A percentile compares a stretch with the other conserved stretches of the same genome.
Conservation (phyloP, 108 stramenopile species). For the Conticribra guillardii region DNA sequence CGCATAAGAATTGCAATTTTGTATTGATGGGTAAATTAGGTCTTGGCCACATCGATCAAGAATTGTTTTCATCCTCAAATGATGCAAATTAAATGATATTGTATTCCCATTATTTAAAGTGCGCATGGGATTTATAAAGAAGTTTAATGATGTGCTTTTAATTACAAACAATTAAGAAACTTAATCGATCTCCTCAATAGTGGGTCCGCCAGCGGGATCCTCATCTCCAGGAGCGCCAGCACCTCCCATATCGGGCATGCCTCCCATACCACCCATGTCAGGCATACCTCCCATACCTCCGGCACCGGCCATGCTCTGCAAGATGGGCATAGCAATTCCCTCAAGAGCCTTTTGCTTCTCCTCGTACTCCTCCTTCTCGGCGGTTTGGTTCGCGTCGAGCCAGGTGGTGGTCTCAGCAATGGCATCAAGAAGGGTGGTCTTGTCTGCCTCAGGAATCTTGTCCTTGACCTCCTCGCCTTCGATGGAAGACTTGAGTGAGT, state of each 20-base stretch:
- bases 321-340: slow-evolving; percentile 91
- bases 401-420: slow-evolving; percentile 93
- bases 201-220: slow-evolving; percentile 87
- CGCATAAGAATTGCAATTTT: too few species aligned
- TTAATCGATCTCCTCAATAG: slow-evolving; percentile 90
- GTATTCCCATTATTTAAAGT: too few species aligned
- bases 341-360: slow-evolving; percentile 98
- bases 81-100: too few species aligned
- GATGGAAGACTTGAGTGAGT: slow-evolving; percentile 93
- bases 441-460: slow-evolving; percentile 86
- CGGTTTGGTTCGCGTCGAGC: slow-evolving; percentile 92
- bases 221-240: slow-evolving; percentile 67
- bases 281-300: slow-evolving; percentile 63
- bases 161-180: too few species aligned
- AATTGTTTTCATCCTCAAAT: too few species aligned
- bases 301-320: slow-evolving; percentile 80
- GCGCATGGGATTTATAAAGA: too few species aligned
- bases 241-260: slow-evolving; percentile 83
- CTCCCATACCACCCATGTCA: slow-evolving; percentile 67
- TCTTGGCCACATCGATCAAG: too few species aligned
- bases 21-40: too few species aligned
- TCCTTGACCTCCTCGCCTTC: slow-evolving; percentile 85
- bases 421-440: slow-evolving; percentile 77
- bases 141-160: too few species aligned
- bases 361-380: slow-evolving; percentile 98